Conservation (phyloP, 1,139 yeast species). For the Trichomonascaceae sp. region DNA sequence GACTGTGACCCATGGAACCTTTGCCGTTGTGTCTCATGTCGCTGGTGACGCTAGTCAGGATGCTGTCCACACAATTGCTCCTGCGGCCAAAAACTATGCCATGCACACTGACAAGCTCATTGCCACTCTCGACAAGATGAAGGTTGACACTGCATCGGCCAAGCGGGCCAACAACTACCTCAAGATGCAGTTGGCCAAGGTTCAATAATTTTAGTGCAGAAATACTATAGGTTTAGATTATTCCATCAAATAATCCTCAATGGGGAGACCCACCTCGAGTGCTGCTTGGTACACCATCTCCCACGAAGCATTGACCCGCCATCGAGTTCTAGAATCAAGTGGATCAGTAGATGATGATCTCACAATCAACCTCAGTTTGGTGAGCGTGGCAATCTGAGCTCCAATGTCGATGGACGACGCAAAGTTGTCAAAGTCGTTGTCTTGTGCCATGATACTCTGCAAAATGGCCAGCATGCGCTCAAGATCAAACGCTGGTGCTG, state of each 20-base stretch:
- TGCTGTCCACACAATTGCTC: neutral
- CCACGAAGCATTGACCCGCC: conserved; percentile 54
- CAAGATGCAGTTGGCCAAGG: too few species aligned
- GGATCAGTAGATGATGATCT: conserved; percentile 41
- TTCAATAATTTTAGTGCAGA: too few species aligned
- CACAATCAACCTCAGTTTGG: conserved; percentile 39
- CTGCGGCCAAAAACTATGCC: neutral
- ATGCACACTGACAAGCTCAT: neutral
- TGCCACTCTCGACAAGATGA: neutral
- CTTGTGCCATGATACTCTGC: conserved; percentile 35
- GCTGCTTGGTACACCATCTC: conserved; percentile 38
- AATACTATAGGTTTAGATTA: neutral
- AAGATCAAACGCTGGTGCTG: conserved; percentile 51
- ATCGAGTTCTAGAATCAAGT: conserved; percentile 46
- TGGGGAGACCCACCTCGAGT: conserved; percentile 39
- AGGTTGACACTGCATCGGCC: neutral
- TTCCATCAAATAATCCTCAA: conserved; percentile 37
- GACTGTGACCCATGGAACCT: neutral
- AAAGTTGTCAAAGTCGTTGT: conserved; percentile 16
- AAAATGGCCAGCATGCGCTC: conserved; percentile 58
- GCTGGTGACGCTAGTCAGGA: neutral
- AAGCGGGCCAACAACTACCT: neutral
- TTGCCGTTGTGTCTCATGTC: neutral
- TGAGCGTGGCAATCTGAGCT: conserved; percentile 48
- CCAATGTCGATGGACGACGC: conserved; percentile 37